These are phyloP conservation scores for Colletotrichum falcatum DNA, from an alignment of 2,329 filamentous ascomycete genomes.

Conservation along the genomic window DNA sequence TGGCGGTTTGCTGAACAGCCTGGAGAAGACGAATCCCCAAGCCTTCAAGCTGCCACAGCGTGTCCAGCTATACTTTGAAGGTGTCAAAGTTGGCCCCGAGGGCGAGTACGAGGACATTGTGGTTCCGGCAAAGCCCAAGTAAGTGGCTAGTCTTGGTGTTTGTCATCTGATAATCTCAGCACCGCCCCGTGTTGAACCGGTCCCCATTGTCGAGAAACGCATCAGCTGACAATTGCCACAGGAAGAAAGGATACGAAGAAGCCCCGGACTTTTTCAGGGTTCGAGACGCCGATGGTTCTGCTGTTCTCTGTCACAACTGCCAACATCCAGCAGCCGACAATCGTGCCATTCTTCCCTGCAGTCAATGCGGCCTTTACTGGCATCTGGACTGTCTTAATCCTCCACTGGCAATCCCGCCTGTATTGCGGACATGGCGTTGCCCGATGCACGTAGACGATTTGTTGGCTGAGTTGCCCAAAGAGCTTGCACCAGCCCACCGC, in stretches of 20 bases:
- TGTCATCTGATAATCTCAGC: slow-evolving; percentile 3
- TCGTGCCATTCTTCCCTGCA: slow-evolving; percentile 86
- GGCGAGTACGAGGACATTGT: slow-evolving; percentile 82
- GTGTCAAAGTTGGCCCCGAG: slow-evolving; percentile 79
- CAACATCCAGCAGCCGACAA: slow-evolving; percentile 71
- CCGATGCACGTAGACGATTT: slow-evolving; percentile 87
- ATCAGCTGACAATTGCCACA: slow-evolving; percentile 51
- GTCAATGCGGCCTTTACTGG: slow-evolving; percentile 84
- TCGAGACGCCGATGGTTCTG: slow-evolving; percentile 77
- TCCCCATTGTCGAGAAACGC: slow-evolving; percentile 3
- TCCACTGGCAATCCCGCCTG: slow-evolving; percentile 82
- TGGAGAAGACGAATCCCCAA: slow-evolving; percentile 77
- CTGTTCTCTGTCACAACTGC: slow-evolving; percentile 83
- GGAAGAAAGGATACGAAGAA: slow-evolving; percentile 70
- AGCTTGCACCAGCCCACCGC: slow-evolving; percentile 70
- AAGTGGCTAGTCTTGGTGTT: slow-evolving; percentile 52
- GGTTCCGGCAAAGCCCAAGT: slow-evolving; percentile 72
- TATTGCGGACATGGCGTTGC: slow-evolving; percentile 85
- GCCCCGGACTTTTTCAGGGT: slow-evolving; percentile 75
- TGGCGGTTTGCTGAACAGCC: slow-evolving; percentile 69
- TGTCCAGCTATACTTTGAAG: slow-evolving; percentile 82
- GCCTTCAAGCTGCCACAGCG: slow-evolving; percentile 78
- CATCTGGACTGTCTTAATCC: slow-evolving; percentile 94
- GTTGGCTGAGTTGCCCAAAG: slow-evolving; percentile 67
- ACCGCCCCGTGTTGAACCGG: slow-evolving; percentile 1